Percentiles rank a stretch among this genome's conserved stretches.
phyloP scores from a whole-genome alignment of 1,284 basidiomycete species.

The Melampsora larici-populina region DNA sequence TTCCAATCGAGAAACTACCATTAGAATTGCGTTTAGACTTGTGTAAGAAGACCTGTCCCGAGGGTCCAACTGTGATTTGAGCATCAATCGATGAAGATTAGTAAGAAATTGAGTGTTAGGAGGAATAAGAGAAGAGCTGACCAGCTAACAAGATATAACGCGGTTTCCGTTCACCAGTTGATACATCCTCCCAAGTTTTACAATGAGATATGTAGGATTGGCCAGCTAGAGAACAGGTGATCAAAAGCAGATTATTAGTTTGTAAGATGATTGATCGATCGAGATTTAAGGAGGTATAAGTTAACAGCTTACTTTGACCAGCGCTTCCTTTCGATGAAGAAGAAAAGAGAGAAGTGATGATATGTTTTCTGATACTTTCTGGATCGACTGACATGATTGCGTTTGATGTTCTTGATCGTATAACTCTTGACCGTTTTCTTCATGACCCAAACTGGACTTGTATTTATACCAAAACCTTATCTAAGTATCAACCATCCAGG shows the following conservation, averaged over 20 bases:
- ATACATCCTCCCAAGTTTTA: slow-evolving; percentile 77
- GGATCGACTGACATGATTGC: background rate
- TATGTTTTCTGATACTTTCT: slow-evolving; percentile 59
- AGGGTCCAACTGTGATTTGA: no score
- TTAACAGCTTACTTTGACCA: slow-evolving; percentile 27
- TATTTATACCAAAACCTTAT: no score
- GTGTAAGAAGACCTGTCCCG: no score
- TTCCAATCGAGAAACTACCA: slow-evolving; percentile 91
- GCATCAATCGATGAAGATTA: no score
- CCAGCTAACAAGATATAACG: slow-evolving; percentile 81
- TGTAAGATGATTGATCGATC: background rate
- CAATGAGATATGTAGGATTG: slow-evolving; percentile 70
- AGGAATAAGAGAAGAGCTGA: slow-evolving; percentile 64
- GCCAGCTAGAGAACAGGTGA: slow-evolving; percentile 2
- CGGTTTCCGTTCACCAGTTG: slow-evolving; percentile 70
- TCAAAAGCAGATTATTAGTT: background rate
- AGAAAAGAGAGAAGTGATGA: slow-evolving; percentile 77
- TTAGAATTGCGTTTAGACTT: slow-evolving; percentile 96
- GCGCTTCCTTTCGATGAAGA: slow-evolving; percentile 51
- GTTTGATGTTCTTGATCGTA: no score
- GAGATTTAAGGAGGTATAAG: background rate
- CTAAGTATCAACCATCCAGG: no score
- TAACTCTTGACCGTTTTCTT: no score
- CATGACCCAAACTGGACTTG: no score
- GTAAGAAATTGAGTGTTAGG: no score